These are phyloP conservation scores for Begonia peltatifolia DNA, from an alignment of 306 rosid genomes.

Conservation along the genomic window DNA sequence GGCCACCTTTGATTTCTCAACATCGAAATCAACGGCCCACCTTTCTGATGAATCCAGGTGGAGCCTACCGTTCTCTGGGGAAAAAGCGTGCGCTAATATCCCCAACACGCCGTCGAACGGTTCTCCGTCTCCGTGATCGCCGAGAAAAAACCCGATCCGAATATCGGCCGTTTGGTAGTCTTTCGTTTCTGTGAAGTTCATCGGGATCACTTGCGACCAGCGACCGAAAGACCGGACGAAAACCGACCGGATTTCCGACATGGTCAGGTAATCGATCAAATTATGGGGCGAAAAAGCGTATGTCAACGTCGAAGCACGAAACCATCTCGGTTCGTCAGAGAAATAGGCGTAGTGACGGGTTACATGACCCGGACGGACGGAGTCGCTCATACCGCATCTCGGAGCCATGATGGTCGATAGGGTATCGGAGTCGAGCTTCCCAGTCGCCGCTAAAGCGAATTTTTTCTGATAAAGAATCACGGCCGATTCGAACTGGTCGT, in stretches of 20 bases:
- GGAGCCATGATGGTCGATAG: conserved; percentile 55
- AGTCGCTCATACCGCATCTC: conserved; percentile 73
- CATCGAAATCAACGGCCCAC: conserved; percentile 67
- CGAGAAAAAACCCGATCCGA: conserved; percentile 57
- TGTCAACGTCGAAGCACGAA: conserved; percentile 28
- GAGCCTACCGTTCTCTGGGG: conserved; percentile 77
- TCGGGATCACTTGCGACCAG: conserved; percentile 83
- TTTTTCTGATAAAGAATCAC: conserved; percentile 48
- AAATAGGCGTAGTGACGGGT: conserved; percentile 56
- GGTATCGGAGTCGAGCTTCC: conserved; percentile 59
- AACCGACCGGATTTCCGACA: conserved; percentile 26
- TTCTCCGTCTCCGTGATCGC: conserved; percentile 90
- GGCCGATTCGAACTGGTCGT: conserved; percentile 47
- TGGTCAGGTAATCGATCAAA: conserved; percentile 31
- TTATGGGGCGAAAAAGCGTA: conserved; percentile 50
- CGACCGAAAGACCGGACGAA: conserved; percentile 49
- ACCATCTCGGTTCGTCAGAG: conserved; percentile 73
- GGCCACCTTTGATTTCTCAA: conserved; percentile 54
- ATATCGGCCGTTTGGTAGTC: conserved; percentile 45
- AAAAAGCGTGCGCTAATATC: conserved; percentile 77
- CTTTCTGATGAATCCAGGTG: conserved; percentile 76
- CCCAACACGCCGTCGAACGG: conserved; percentile 88
- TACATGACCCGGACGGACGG: conserved; percentile 7
- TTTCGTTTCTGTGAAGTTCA: conserved; percentile 37
- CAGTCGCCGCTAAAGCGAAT: conserved; percentile 50